Conservation (phyloP, 257 asterid species). For the Eucommia ulmoides region DNA sequence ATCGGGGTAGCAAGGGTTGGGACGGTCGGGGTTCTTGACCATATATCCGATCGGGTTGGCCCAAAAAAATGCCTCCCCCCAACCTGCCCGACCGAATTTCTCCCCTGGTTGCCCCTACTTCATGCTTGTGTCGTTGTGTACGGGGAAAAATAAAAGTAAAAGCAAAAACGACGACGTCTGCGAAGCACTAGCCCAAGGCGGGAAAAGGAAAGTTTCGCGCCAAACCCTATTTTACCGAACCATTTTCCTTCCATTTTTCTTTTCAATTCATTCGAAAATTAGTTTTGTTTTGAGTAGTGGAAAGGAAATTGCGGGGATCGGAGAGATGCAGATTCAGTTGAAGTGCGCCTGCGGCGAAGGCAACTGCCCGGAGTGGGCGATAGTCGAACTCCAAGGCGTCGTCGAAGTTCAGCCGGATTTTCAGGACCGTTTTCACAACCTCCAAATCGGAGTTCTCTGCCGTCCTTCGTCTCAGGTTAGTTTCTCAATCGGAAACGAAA, state of each 20-base stretch:
- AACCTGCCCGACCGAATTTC: no score
- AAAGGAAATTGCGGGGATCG: no score
- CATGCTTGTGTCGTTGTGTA: neutral
- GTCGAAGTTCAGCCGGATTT: slow-evolving; percentile 68
- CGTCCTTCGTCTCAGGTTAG: slow-evolving; percentile 88
- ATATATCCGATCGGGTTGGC: neutral
- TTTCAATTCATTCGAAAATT: neutral
- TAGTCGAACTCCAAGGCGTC: slow-evolving; percentile 79
- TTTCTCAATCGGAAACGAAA: no score
- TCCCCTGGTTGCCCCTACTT: neutral
- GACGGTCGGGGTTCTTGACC: neutral
- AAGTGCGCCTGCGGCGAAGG: slow-evolving; percentile 85
- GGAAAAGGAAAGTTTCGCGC: no score
- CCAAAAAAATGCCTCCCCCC: no score
- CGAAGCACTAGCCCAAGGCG: no score
- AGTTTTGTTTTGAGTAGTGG: neutral
- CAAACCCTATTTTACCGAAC: neutral
- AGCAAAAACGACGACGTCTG: no score
- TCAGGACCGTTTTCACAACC: slow-evolving; percentile 46
- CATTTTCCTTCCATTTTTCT: neutral
- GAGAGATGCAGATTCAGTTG: slow-evolving; percentile 57
- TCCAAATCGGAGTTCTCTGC: slow-evolving; percentile 78
- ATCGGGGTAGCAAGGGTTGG: no score
- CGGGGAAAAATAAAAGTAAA: no score
- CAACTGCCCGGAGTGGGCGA: slow-evolving; percentile 83